Evolutionary conservation across 1,284 basidiomycete genomes (phyloP).

Genomic region (Pascua guehoae): DNA sequence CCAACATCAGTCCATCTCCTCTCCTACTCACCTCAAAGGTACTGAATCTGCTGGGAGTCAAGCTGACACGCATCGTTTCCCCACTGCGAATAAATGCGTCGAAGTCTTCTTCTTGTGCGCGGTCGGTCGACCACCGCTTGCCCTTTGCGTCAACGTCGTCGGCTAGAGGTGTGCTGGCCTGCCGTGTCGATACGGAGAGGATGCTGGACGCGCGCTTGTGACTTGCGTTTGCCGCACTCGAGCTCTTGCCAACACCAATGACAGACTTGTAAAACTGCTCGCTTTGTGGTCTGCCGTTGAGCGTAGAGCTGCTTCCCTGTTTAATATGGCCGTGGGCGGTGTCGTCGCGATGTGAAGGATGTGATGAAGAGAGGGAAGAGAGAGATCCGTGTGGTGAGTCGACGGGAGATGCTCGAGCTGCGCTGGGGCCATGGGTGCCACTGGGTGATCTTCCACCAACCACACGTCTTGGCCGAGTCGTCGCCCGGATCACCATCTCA

Average conservation of each 20-base stretch:
- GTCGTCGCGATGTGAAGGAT: background rate
- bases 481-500: background rate
- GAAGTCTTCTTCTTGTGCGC: constrained; percentile 60
- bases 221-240: background rate
- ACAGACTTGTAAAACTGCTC: constrained; percentile 10
- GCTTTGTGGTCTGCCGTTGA: constrained; percentile 4
- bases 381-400: constrained; percentile 1
- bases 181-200: background rate
- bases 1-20: background rate
- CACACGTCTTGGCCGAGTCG: background rate
- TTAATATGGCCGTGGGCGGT: background rate
- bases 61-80: constrained; percentile 86
- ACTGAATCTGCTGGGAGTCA: constrained; percentile 85
- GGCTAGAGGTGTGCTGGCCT: too few relatives aligned
- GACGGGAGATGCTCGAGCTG: background rate
- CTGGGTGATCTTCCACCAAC: too few relatives aligned
- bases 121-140: too few relatives aligned
- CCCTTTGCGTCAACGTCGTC: too few relatives aligned
- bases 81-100: constrained; percentile 83
- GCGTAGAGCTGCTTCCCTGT: background rate
- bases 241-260: constrained; percentile 5
- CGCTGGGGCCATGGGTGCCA: background rate
- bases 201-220: constrained; percentile 12
- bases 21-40: constrained; percentile 71
- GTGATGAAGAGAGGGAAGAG: constrained; percentile 1